Conservation (phyloP, 163 green algal genomes). For the Scenedesmus sp. region DNA sequence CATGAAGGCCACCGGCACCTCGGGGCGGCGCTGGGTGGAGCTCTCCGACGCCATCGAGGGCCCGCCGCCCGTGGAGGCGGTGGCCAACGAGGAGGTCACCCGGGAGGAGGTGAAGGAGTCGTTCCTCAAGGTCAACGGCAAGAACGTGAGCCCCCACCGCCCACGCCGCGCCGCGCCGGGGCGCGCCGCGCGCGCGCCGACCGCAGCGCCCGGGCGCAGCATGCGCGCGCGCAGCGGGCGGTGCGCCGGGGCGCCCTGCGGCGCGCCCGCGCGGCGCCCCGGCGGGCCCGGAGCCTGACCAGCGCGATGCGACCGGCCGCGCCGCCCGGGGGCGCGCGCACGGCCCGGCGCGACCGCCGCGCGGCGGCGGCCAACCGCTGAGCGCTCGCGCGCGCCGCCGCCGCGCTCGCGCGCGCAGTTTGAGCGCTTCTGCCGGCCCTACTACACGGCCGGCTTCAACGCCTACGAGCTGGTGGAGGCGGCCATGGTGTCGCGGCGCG, state of each 20-base stretch:
- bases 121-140: conserved; percentile 41
- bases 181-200: too few relatives aligned
- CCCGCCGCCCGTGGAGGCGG: neutral
- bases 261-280: too few relatives aligned
- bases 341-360: too few relatives aligned
- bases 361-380: too few relatives aligned
- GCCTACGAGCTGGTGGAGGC: conserved; percentile 50
- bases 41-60: conserved; percentile 39
- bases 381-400: neutral
- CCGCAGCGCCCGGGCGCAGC: too few relatives aligned
- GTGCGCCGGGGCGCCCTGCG: too few relatives aligned
- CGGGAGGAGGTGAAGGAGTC: conserved; percentile 29
- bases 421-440: conserved; percentile 50
- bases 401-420: conserved; percentile 14
- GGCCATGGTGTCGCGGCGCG: conserved; percentile 41
- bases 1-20: conserved; percentile 46
- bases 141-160: conserved; percentile 16
- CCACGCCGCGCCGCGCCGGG: too few relatives aligned
- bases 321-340: too few relatives aligned
- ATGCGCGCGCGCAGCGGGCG: too few relatives aligned
- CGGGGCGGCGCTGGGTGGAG: conserved; percentile 16
- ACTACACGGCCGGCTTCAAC: conserved; percentile 49
- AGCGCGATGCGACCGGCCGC: too few relatives aligned
- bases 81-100: conserved; percentile 36
- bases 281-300: neutral